Base-by-base conservation (phyloP, 805 yeast species). In the Cyberlindnera petersonii region DNA sequence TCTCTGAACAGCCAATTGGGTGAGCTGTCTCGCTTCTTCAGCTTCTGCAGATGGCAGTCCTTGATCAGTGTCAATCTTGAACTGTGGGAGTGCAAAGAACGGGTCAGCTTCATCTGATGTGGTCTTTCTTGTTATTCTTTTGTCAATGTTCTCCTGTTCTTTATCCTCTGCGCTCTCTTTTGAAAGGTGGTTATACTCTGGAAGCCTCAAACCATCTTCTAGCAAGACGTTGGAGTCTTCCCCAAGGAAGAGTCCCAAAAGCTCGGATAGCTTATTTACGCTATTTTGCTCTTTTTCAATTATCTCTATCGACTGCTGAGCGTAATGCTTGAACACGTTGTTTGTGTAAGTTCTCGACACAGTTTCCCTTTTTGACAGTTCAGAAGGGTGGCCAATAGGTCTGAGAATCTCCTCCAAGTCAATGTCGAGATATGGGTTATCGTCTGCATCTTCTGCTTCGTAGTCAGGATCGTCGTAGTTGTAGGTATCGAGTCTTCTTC, bases 231-330 rank as follows among this genome's bases (percentile, higher is more conserved):
- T 69, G 47, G 94, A 84, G 56, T 86, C 91, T 56, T 91, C 98
- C 5, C 97, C 96, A 35, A 91, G 68, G 49, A 91, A 77, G 1
- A 84, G 79, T 45, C 82, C 85, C 61, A 93, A 71, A 31, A 91
- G 68, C 52, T 77, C 77, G 31, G 82, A 75, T 37, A 88, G 66
- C 53, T 79, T 75, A 42, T 79, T 77, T n/a, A 85, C 83, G 24
- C 79, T 80, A 20, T 73, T 70, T 52, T 87, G 95, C 55, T 93
- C 98, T 29, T 75, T 73, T 55, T 86, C 89, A 35, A 93, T 83
- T 44, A 82, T 65, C 37, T 83, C 82, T 19, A 89, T 76, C 14
- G 93, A 77, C 44, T 87, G 86, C 14, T 66, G 64, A 1, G 95
- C 85, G 47, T 93, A 61, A 27, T 72, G 66, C 34, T 72, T 69